Conservation (phyloP, 2,329 filamentous ascomycete genomes). For the Tolypocladium amazonense region DNA sequence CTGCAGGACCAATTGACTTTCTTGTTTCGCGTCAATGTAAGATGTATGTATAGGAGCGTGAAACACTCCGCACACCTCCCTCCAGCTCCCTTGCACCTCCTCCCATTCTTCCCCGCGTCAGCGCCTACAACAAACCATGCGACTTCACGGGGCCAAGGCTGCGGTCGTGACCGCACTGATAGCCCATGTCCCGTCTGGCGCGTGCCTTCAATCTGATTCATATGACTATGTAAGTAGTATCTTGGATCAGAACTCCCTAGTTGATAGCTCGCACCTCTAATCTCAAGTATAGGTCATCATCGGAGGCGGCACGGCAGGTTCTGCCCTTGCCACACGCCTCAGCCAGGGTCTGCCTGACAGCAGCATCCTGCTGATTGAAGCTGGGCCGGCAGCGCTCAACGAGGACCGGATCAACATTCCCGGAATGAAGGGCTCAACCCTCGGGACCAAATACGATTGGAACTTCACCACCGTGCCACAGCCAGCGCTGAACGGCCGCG, state of each 20-base stretch:
- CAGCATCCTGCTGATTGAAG: not conserved
- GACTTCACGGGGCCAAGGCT: not conserved
- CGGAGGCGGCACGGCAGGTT: not conserved
- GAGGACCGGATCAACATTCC: not conserved
- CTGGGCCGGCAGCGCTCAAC: not conserved
- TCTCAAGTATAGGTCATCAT: not conserved
- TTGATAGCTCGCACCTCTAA: not conserved
- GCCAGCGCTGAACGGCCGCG: not conserved
- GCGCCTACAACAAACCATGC: not conserved
- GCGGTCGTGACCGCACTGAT: not conserved
- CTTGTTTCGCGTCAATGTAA: not conserved
- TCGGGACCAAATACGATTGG: not conserved
- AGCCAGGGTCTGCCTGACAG: not conserved
- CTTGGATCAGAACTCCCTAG: not conserved
- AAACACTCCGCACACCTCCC: not conserved
- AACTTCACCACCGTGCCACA: not conserved
- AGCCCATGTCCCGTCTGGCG: not conserved
- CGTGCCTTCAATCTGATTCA: not conserved
- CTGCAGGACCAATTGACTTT: not conserved
- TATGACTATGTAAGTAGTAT: not conserved
- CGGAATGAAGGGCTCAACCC: not conserved
- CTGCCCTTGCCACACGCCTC: not conserved
- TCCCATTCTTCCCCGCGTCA: not conserved
- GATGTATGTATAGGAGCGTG: not conserved
- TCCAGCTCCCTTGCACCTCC: not conserved